Base-by-base conservation (phyloP, 2,329 filamentous ascomycete species). In the Cytospora paraplurivora region DNA sequence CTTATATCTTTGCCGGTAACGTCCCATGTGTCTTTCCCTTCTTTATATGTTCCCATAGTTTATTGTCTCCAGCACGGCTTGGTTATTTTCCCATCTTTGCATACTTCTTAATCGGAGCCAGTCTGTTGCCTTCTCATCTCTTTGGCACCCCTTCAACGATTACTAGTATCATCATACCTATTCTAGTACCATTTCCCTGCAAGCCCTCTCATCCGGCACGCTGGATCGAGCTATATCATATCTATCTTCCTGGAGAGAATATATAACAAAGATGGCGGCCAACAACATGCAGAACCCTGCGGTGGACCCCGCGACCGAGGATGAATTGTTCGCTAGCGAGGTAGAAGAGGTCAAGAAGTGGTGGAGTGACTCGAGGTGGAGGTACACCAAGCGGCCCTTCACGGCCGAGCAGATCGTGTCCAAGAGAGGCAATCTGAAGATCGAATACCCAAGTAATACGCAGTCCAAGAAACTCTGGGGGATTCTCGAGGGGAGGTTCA, bases 341-440 rank as follows among this genome's bases (percentile, higher is more conserved):
- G 92, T 98, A 65, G 87, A 89, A 72, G 87, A 90, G 69, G 89
- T 98, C 70, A 92, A 97, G 85, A 81, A 90, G 77, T 99, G 95
- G 95, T 99, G 95, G 95, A 84, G 82, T 59, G 91, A 96, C 72
- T 86, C 92, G 63, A 86, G 95, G 83, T 99, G 95, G 95, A 86
- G 91, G 75, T 87, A 92, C 78, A 99, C 95, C 71, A 93, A 91
- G 81, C 86, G 95, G 64, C 89, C 95, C 32, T 99, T 95, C 76
- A 97, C 93, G 4, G 93, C 95, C 37, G 95, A 98, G 83, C 91
- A 96, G 80, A 98, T 99, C 73, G 95, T 96, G 68, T 89, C 91
- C 59, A 99, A 99, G 86, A 85, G 95, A 73, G 95, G 95, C 63
- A 93, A 90, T 73, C 81, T 99, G 71, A 92, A 90, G 78, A 90